Conservation (phyloP, 2,329 filamentous ascomycete species). For the Pyrenophora teres region DNA sequence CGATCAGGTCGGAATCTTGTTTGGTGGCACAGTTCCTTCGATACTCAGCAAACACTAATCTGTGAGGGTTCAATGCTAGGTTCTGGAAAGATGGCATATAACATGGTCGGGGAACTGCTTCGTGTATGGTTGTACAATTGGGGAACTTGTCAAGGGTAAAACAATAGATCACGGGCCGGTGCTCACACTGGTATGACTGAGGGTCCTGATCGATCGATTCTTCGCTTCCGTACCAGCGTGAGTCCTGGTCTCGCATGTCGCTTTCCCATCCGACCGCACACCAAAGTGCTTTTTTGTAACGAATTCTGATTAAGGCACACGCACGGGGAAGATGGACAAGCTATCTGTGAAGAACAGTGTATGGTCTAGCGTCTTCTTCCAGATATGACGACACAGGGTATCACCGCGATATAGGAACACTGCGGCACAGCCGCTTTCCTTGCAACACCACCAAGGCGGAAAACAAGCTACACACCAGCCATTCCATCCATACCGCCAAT, state of each 20-base stretch:
- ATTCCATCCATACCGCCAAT: slow-evolving; percentile 63
- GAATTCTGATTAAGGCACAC: too few species aligned
- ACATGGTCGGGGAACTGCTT: neutral
- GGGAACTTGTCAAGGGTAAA: neutral
- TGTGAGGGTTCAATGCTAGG: neutral
- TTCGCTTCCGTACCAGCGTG: too few species aligned
- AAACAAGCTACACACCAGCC: neutral
- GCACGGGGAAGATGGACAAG: too few species aligned
- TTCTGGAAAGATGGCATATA: neutral
- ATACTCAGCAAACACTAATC: neutral
- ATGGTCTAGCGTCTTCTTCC: too few species aligned
- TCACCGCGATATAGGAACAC: neutral
- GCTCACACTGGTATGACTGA: neutral
- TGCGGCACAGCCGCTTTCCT: too few species aligned
- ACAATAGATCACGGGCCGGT: neutral
- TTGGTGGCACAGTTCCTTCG: neutral
- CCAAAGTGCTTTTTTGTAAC: too few species aligned
- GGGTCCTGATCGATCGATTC: neutral
- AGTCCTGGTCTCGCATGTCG: too few species aligned
- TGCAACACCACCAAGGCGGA: neutral
- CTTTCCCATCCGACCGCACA: too few species aligned
- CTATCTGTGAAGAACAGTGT: too few species aligned
- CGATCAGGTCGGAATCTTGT: neutral
- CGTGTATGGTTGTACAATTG: neutral
- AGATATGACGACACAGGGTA: neutral